Evolutionary conservation across 768 basidiomycete genomes (phyloP), one percentile per base, ranked within the genome.

Genomic region (Phaeolepiota aurea): DNA sequence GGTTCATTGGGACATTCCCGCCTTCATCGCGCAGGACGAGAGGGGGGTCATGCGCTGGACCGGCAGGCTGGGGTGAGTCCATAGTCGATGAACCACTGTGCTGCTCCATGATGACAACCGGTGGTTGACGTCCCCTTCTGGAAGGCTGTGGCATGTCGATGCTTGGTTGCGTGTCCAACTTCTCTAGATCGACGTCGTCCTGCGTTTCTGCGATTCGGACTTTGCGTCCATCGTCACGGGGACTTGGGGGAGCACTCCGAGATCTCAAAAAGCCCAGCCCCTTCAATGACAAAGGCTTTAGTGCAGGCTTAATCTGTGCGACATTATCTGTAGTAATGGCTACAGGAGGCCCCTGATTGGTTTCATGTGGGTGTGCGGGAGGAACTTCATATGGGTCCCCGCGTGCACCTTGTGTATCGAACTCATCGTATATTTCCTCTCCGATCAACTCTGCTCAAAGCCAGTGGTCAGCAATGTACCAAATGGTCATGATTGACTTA

Each of bases 351-450:
- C 9, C 9, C 33, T 35, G 18, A 12, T 44, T 28, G 13, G 41
- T 37, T 11, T 42, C 40, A 23, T 32, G 3, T 35, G 33, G 4
- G 12, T 13, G 30, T 23, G 31, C 20, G 35, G 18, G 14, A 28
- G 61, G 58, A 12, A 64, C 50, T 47, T 65, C 57, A 46, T 61
- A 60, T 32, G 55, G 76, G 53, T 69, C 72, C 10, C 68, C 75
- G 46, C 69, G 74, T n/a, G 75, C 75, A 31, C 84, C 87, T 57
- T 87, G 76, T 9, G 74, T 72, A 53, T 91, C 89, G 54, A 87
- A 91, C 62, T 92, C 90, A 53, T 92, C 88, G 45, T 87, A 88
- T 39, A 93, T 91, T 52, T 92, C 90, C 62, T 92, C 88, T 11
- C 90, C 90, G 41, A 93, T 92, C 9, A 93, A 70, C 54, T 92